Evolutionary conservation across 352 stramenopile genomes (phyloP).

Genomic region (Pythium dissimile): DNA sequence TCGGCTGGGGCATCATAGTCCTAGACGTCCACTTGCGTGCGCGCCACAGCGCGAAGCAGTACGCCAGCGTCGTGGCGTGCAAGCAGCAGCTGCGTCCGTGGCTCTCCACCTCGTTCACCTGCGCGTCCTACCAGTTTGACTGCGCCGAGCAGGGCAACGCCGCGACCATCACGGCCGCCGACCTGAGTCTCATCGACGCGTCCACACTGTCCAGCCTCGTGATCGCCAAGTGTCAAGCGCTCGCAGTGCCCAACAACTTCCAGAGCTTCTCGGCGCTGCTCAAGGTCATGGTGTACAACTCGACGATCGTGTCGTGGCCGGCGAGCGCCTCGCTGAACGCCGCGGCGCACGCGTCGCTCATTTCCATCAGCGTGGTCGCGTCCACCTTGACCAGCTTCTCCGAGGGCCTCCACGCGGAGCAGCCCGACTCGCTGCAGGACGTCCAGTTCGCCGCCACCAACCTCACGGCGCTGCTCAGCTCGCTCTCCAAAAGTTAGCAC

Average conservation of each 20-base stretch:
- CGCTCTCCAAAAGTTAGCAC: constrained; percentile 2
- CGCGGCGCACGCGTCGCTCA: constrained; percentile 16
- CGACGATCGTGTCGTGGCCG: constrained; percentile 26
- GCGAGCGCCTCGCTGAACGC: constrained; percentile 22
- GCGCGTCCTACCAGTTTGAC: constrained; percentile 34
- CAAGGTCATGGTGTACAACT: constrained; percentile 38
- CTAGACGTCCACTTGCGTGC: constrained; percentile 32
- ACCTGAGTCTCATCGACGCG: constrained; percentile 22
- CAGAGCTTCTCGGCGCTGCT: constrained; percentile 29
- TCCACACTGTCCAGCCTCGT: constrained; percentile 26
- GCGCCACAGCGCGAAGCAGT: constrained; percentile 20
- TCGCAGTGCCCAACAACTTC: constrained; percentile 24
- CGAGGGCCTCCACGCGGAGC: constrained; percentile 4
- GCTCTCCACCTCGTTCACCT: constrained; percentile 30
- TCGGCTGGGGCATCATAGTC: constrained; percentile 26
- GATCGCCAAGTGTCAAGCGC: constrained; percentile 29
- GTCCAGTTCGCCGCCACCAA: constrained; percentile 19
- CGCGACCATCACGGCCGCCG: constrained; percentile 17
- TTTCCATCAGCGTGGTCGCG: constrained; percentile 22
- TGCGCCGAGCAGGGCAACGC: constrained; percentile 26
- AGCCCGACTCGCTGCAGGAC: constrained; percentile 26
- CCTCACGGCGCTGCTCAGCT: constrained; percentile 10
- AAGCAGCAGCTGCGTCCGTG: constrained; percentile 31
- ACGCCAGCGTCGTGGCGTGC: constrained; percentile 23
- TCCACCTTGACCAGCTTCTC: constrained; percentile 16